Evolutionary conservation across 805 yeast genomes (phyloP).

Genomic region (Crinitomyces ghanaensis): DNA sequence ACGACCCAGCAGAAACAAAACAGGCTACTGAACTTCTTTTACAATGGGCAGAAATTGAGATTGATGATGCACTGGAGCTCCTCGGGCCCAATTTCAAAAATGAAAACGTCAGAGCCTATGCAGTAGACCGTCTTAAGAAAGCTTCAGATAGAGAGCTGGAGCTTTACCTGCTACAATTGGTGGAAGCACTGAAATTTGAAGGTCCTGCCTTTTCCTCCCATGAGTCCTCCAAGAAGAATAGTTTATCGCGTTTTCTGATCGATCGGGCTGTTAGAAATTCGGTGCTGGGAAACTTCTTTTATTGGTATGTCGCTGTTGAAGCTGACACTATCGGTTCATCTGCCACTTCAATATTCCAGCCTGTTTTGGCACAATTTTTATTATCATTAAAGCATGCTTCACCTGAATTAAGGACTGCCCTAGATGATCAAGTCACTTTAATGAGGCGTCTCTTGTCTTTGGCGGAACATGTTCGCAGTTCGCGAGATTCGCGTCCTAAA

Average conservation of each 20-base stretch:
- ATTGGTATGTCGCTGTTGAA: conserved; percentile 89
- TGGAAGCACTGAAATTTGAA: conserved; percentile 85
- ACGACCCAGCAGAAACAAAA: conserved; percentile 64
- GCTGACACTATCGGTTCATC: conserved; percentile 47
- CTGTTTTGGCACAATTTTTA: conserved; percentile 37
- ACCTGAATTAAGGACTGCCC: conserved; percentile 30
- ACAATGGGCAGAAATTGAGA: conserved; percentile 62
- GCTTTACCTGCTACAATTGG: conserved; percentile 75
- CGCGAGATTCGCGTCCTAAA: conserved; percentile 66
- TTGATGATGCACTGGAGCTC: conserved; percentile 78
- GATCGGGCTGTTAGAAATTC: conserved; percentile 56
- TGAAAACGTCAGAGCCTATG: conserved; percentile 67
- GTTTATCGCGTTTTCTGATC: conserved; percentile 49
- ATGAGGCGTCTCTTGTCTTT: conserved; percentile 53
- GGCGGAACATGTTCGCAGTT: conserved; percentile 49
- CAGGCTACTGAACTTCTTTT: conserved; percentile 69
- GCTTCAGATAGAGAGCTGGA: conserved; percentile 76
- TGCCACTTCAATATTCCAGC: conserved; percentile 31
- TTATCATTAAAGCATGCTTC: conserved; percentile 23
- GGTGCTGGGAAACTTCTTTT: conserved; percentile 67
- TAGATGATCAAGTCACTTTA: conserved; percentile 69
- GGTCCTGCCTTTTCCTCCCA: conserved; percentile 1
- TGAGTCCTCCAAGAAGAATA: conserved; percentile 12
- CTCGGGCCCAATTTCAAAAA: conserved; percentile 70
- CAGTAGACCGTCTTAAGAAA: conserved; percentile 67